Conservation (phyloP, 305 asterid species). For the Solanum hybrid region DNA sequence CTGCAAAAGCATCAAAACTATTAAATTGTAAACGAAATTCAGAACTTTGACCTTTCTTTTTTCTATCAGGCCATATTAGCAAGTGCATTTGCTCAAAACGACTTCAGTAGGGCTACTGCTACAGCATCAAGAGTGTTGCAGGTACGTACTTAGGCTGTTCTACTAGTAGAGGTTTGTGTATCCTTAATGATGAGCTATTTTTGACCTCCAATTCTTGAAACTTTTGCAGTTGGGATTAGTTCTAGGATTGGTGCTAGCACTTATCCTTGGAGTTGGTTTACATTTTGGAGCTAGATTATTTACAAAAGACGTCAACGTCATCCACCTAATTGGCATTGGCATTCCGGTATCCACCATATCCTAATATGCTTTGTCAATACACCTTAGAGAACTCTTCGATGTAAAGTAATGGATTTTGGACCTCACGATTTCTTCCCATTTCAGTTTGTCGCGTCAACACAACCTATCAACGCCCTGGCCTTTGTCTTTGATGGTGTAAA, state of each 20-base stretch:
- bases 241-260: constrained; percentile 47
- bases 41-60: background rate
- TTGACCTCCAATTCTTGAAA: background rate
- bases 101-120: constrained; percentile 33
- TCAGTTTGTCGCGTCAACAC: constrained; percentile 68
- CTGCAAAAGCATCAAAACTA: background rate
- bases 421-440: background rate
- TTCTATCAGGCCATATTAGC: constrained; percentile 59
- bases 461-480: constrained; percentile 67
- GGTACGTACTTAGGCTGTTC: constrained; percentile 17
- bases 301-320: constrained; percentile 43
- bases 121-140: constrained; percentile 62
- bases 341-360: constrained; percentile 40
- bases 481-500: constrained; percentile 80
- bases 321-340: constrained; percentile 49
- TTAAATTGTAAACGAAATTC: background rate
- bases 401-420: background rate
- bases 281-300: constrained; percentile 59
- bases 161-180: background rate
- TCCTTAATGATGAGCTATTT: background rate
- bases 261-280: constrained; percentile 49
- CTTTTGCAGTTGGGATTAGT: constrained; percentile 51
- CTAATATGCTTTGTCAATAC: background rate
- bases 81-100: constrained; percentile 62
- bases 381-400: background rate